Base-by-base conservation (phyloP, 2,329 filamentous ascomycete genomes). In the Plectosphaerella cucumerina region DNA sequence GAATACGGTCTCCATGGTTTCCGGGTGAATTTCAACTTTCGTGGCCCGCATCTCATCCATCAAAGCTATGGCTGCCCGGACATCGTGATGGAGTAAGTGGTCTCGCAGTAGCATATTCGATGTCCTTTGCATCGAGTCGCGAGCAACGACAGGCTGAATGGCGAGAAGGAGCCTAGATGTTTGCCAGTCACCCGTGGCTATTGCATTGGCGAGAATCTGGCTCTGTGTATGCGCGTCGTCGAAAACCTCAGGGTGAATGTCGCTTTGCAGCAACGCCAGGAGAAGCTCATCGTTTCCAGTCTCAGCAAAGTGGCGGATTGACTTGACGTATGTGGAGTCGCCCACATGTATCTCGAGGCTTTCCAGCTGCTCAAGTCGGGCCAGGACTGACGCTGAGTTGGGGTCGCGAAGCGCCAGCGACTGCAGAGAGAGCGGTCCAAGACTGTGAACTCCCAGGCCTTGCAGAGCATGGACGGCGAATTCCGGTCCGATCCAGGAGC, bases 381-480 rank as follows among this genome's bases (percentile, higher is more conserved):
- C 64, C 21, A 74, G 61, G n/a, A 94, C 71, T 6, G 75, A 78
- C 31, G 76, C 69, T 0, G 82, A 65, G 10, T 77, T 77, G 2
- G 72, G 65, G 48, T 87, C 81, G 60, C 89, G 79, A 11, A 87
- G 66, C 4, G 85, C 89, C 65, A 96, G 82, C 44, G 92, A 86
- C 56, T 91, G 87, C 18, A 96, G 65, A 4, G 90, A 87, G 17
- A 87, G 71, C 0, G 90, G 86, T 0, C 91, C 91, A 55, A 96
- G 86, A 34, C 76, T 72, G 45, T 82, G 75, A 5, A 95, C 73
- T 2, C 88, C 88, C 48, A 96, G 80, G 59, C 87, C 82, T 50
- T 80, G 76, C 17, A 94, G 72, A 6, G 88, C 78, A 33, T 80
- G 80, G 50, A 95, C 82, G 22, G 90, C 82, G 57, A 86, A 80